Base-by-base conservation (phyloP, 371 early-diverging fungal species). In the Mortierella sp. region DNA sequence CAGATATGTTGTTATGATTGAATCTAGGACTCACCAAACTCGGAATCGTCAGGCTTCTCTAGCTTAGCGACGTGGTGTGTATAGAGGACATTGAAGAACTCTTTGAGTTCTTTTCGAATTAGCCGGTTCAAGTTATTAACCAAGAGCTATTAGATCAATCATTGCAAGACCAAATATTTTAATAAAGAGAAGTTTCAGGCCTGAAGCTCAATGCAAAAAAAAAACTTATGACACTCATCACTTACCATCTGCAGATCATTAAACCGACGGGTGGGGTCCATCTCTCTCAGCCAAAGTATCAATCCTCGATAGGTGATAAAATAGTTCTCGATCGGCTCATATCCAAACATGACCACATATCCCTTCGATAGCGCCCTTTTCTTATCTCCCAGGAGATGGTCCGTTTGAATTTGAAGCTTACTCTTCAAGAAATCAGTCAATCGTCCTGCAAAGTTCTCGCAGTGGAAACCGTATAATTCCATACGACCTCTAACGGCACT, bases 271-370 rank as follows among this genome's bases (percentile, higher is more conserved):
- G 19, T 42, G 15, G 96, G 89, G 68, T 97, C 97, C 85, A 96
- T 90, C 64, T 95, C 96, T 65, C 94, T 93, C 61, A 97, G 87
- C 97, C 98, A 98, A n/a, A 91, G 75, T 43, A 94, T 88, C 64
- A 97, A 85, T 0, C 94, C 94, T n/a, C 94, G 91, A 64, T 94
- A 97, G 72, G 89, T 89, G 62, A 90, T 90, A 45, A 97, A 81
- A 53, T 89, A 86, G 61, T 91, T 89, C 83, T 96, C 95, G 7
- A 96, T 79, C 0, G 84, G 72, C 31, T 94, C 95, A 63, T 96
- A 95, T 15, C 85, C 89, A 69, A 68, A 85, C 65, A 83, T 81
- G 61, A 76, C 88, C 55, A 80, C 75, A 64, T 64, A 58, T 29
- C 84, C 76, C 79, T 83, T 69, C 22, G 85, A 62, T 31, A 90